Evolutionary conservation across 371 early-diverging fungal genomes (phyloP).

Genomic region (Mortierella sp.): DNA sequence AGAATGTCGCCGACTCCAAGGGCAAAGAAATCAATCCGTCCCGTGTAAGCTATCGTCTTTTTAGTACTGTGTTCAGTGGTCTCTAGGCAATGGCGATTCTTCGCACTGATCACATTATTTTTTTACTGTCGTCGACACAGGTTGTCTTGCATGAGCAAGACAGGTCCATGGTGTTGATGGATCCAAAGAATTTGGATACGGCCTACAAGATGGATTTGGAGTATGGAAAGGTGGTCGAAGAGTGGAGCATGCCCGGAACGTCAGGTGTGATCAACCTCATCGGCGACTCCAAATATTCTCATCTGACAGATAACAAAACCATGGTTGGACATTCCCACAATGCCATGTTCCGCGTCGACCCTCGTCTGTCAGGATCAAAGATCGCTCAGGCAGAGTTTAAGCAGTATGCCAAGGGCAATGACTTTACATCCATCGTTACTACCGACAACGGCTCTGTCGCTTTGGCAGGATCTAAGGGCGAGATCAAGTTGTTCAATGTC

Average conservation of each 20-base stretch:
- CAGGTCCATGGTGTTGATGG: conserved; percentile 76
- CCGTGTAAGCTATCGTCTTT: conserved; percentile 50
- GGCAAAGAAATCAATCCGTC: conserved; percentile 64
- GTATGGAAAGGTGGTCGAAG: conserved; percentile 91
- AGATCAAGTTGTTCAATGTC: conserved; percentile 86
- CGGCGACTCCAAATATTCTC: conserved; percentile 83
- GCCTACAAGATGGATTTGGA: conserved; percentile 93
- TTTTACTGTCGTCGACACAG: conserved; percentile 5
- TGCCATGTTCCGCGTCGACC: conserved; percentile 91
- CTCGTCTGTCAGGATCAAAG: conserved; percentile 78
- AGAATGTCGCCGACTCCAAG: conserved; percentile 57
- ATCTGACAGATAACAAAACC: conserved; percentile 74
- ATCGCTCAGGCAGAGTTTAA: conserved; percentile 72
- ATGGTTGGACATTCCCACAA: conserved; percentile 86
- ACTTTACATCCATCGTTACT: conserved; percentile 82
- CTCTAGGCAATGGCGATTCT: neutral
- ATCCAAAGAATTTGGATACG: conserved; percentile 68
- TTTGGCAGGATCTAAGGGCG: conserved; percentile 89
- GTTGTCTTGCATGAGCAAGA: conserved; percentile 87
- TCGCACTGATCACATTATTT: neutral
- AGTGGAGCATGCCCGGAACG: conserved; percentile 79
- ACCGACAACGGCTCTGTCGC: conserved; percentile 86
- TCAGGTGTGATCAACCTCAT: conserved; percentile 63
- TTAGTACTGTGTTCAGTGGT: neutral
- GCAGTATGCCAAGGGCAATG: conserved; percentile 71